phyloP scores from a whole-genome alignment of 345 rosid genomes.

The Limnanthes douglasii region DNA sequence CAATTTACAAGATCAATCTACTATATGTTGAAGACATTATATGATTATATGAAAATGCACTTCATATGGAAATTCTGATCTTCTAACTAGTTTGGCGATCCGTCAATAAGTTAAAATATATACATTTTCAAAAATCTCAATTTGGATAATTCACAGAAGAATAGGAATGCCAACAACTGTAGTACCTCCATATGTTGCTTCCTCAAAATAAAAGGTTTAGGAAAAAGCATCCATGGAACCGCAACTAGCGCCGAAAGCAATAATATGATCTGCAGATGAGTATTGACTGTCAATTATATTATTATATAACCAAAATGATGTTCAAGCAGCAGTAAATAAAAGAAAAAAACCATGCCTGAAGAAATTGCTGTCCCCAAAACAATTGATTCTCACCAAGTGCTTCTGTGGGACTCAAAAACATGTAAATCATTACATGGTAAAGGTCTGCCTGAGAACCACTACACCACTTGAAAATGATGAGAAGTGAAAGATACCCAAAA shows the following conservation, averaged over 20 bases:
- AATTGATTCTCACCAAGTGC: constrained; percentile 80
- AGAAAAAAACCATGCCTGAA: constrained; percentile 42
- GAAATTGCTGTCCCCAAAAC: constrained; percentile 91
- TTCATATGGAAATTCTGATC: too few species aligned
- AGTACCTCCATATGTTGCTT: constrained; percentile 71
- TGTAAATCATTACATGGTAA: constrained; percentile 98
- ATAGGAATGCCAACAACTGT: constrained; percentile 4
- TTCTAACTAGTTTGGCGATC: too few species aligned
- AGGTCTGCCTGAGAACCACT: constrained; percentile 96
- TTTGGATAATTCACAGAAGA: neutral
- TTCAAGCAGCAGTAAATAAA: constrained; percentile 5
- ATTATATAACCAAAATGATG: too few species aligned
- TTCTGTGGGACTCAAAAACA: constrained; percentile 93
- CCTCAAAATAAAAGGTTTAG: constrained; percentile 84
- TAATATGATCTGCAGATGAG: constrained; percentile 47
- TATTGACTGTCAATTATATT: constrained; percentile 5
- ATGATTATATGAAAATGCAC: too few species aligned
- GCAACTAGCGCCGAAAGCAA: constrained; percentile 70
- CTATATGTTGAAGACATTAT: too few species aligned
- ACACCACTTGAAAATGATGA: constrained; percentile 92
- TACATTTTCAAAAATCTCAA: too few species aligned
- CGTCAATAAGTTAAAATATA: too few species aligned
- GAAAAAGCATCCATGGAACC: constrained; percentile 97
- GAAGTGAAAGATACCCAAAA: constrained; percentile 91
- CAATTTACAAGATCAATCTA: neutral